Evolutionary conservation across 805 yeast genomes (phyloP).

Genomic region (Saturnispora halmiae): DNA sequence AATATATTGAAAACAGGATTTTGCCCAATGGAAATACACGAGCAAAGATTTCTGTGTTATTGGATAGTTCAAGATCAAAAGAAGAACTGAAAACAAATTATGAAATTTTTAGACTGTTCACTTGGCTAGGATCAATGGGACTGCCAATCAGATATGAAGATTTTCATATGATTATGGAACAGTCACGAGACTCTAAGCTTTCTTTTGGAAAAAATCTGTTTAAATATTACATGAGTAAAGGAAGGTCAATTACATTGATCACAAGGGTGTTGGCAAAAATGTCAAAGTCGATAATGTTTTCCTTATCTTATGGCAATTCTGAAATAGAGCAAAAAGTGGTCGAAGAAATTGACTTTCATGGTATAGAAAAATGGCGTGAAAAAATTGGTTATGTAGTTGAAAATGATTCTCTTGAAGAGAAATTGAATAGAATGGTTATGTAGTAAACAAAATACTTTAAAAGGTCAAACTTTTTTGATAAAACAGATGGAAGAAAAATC

Average conservation of each 20-base stretch:
- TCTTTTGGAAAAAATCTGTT: conserved; percentile 34
- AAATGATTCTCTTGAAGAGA: conserved; percentile 1
- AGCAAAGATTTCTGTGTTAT: conserved; percentile 35
- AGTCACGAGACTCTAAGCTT: conserved; percentile 31
- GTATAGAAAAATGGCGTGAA: conserved; percentile 19
- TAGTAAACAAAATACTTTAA: conserved; percentile 1
- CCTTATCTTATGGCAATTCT: not conserved
- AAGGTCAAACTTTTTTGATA: too few relatives aligned
- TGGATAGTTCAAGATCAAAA: conserved; percentile 30
- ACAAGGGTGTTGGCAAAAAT: conserved; percentile 20
- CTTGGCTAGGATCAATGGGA: conserved; percentile 39
- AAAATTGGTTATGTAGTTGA: conserved; percentile 15
- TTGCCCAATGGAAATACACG: conserved; percentile 31
- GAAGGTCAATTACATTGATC: conserved; percentile 25
- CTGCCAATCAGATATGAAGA: conserved; percentile 35
- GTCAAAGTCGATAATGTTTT: conserved; percentile 14
- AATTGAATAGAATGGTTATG: conserved; percentile 4
- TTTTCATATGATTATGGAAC: conserved; percentile 31
- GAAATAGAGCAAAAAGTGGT: not conserved
- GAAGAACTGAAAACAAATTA: conserved; percentile 30
- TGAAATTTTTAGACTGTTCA: conserved; percentile 34
- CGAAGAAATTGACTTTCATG: conserved; percentile 12
- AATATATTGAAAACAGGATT: conserved; percentile 29
- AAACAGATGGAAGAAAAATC: too few relatives aligned
- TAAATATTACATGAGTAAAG: conserved; percentile 34